These are phyloP conservation scores for Pseudonitzschia pungens DNA, from an alignment of 108 stramenopile genomes.

Conservation along the genomic window DNA sequence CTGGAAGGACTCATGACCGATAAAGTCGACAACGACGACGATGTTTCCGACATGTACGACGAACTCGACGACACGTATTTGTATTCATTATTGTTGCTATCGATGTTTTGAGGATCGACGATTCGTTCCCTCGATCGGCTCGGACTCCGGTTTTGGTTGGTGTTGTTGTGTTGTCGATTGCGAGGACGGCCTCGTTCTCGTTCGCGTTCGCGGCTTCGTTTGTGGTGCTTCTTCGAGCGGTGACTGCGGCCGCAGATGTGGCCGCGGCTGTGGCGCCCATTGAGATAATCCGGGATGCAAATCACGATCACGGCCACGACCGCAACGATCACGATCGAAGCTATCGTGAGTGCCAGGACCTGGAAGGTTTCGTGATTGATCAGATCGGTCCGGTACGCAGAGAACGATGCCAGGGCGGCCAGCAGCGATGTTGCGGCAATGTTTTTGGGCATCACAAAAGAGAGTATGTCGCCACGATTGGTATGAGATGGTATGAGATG, in stretches of 20 bases:
- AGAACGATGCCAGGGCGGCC: not conserved
- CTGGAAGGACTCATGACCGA: not conserved
- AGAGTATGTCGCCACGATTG: too few species aligned
- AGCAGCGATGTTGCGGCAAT: not conserved
- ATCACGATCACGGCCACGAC: not conserved
- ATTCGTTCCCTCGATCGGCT: not conserved
- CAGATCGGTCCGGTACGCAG: not conserved
- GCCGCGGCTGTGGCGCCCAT: too few species aligned
- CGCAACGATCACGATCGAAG: conserved; percentile 2
- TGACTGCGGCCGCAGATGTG: too few species aligned
- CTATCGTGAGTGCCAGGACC: not conserved
- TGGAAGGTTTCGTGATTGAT: not conserved
- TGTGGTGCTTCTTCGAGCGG: too few species aligned
- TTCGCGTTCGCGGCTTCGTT: not conserved
- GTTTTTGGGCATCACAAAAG: too few species aligned
- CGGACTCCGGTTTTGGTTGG: not conserved
- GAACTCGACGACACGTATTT: not conserved
- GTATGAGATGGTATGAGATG: too few species aligned
- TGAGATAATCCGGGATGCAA: not conserved
- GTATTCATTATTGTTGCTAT: not conserved
- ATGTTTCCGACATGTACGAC: not conserved
- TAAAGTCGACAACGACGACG: not conserved
- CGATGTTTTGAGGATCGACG: not conserved
- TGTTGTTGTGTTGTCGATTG: not conserved
- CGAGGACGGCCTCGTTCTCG: not conserved